phyloP scores from a whole-genome alignment of 2,329 filamentous ascomycete genomes.

The Alternaria hordeiaustralica region DNA sequence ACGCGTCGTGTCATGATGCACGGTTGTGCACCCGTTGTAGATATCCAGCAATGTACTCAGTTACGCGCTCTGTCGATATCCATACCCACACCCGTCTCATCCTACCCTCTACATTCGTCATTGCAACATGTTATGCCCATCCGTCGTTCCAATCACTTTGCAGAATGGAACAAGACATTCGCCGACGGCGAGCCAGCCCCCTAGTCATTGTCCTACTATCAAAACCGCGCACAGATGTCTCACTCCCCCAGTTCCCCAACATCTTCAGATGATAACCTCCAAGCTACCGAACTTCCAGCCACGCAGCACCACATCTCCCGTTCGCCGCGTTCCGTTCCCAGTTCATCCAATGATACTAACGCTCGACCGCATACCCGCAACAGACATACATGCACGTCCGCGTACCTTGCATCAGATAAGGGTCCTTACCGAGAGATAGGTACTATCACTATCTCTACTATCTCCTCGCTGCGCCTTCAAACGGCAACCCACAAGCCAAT shows the following conservation, averaged over 20 bases:
- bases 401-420: background rate
- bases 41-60: constrained; percentile 15
- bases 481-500: background rate
- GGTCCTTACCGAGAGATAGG: constrained; percentile 2
- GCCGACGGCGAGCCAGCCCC: background rate
- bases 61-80: background rate
- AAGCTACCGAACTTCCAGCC: background rate
- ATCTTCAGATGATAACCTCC: background rate
- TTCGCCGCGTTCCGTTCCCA: background rate
- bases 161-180: background rate
- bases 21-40: background rate
- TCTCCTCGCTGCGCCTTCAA: background rate
- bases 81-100: background rate
- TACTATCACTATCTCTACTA: constrained; percentile 15
- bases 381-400: background rate
- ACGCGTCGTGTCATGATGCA: background rate
- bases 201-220: background rate
- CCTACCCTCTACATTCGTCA: background rate
- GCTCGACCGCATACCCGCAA: background rate
- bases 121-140: background rate
- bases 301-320: background rate
- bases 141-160: background rate
- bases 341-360: background rate
- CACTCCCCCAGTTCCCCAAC: background rate
- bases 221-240: background rate